A percentile compares a stretch with the other conserved stretches of the same genome.
Evolutionary conservation across 495 filamentous ascomycete genomes (phyloP).

Genomic region (Penicillium fimorum): DNA sequence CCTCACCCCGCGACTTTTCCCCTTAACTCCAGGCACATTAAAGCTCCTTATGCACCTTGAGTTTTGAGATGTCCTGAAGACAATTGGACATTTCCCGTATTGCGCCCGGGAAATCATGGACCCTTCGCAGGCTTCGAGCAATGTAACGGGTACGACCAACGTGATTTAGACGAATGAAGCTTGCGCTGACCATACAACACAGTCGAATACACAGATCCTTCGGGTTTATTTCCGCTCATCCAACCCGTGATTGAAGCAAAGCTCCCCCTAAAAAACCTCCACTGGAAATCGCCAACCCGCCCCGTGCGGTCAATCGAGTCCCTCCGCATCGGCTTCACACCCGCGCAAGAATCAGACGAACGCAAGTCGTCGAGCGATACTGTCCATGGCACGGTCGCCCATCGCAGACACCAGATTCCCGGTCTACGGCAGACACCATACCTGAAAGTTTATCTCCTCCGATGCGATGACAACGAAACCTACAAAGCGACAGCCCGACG

Average conservation of each 20-base stretch:
- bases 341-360: constrained; percentile 42
- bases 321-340: constrained; percentile 82
- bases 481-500: constrained; percentile 80
- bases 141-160: constrained; percentile 48
- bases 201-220: constrained; percentile 83
- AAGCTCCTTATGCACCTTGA: constrained; percentile 3
- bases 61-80: constrained; percentile 29
- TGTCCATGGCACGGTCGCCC: constrained; percentile 40
- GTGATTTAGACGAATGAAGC: not conserved
- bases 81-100: constrained; percentile 30
- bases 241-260: constrained; percentile 71
- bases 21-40: constrained; percentile 1
- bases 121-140: constrained; percentile 48
- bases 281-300: constrained; percentile 92
- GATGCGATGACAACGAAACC: constrained; percentile 90
- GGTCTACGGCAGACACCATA: constrained; percentile 92
- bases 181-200: constrained; percentile 11
- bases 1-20: constrained; percentile 10
- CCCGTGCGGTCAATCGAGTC: constrained; percentile 90
- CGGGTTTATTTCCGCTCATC: constrained; percentile 78
- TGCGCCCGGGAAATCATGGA: constrained; percentile 45
- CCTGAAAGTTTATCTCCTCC: constrained; percentile 81
- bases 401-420: constrained; percentile 90
- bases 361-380: constrained; percentile 39
- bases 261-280: constrained; percentile 86